These are phyloP conservation scores for Penicillium fuscoglaucum DNA, from an alignment of 2,329 filamentous ascomycete species.

Conservation along the genomic window DNA sequence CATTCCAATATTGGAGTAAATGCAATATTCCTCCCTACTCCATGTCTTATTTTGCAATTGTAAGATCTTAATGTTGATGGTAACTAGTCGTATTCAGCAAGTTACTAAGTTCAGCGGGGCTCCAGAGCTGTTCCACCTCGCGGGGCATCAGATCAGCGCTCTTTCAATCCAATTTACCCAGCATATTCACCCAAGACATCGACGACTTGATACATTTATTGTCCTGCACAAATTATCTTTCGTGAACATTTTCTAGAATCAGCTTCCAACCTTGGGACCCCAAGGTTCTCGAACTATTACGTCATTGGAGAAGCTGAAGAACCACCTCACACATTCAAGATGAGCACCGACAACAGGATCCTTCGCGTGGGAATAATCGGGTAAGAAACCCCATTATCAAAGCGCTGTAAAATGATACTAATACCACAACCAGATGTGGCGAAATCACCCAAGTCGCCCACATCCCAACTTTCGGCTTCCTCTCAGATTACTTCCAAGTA, in stretches of 20 bases:
- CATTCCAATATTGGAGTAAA: conserved; percentile 4
- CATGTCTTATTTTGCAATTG: background rate
- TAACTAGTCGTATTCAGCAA: background rate
- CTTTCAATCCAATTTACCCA: background rate
- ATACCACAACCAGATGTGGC: conserved; percentile 40
- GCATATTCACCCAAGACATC: background rate
- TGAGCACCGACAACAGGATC: conserved; percentile 3
- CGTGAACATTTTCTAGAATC: background rate
- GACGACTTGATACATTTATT: background rate
- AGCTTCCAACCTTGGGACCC: background rate
- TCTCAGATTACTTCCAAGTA: conserved; percentile 48
- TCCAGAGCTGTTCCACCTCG: conserved; percentile 4
- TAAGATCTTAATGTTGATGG: background rate
- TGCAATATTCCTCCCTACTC: background rate
- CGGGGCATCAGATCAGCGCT: background rate
- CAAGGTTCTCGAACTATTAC: background rate
- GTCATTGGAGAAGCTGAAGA: background rate
- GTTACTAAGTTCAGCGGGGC: background rate
- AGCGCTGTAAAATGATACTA: background rate
- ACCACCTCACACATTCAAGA: background rate
- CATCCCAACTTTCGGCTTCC: conserved; percentile 48
- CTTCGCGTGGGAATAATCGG: conserved; percentile 11
- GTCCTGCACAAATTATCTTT: background rate
- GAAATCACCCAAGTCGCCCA: conserved; percentile 54
- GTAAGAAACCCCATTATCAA: background rate